Evolutionary conservation across 2,329 filamentous ascomycete genomes (phyloP), one percentile per base, ranked within the genome.

Genomic region (Dactylellina cionopaga): DNA sequence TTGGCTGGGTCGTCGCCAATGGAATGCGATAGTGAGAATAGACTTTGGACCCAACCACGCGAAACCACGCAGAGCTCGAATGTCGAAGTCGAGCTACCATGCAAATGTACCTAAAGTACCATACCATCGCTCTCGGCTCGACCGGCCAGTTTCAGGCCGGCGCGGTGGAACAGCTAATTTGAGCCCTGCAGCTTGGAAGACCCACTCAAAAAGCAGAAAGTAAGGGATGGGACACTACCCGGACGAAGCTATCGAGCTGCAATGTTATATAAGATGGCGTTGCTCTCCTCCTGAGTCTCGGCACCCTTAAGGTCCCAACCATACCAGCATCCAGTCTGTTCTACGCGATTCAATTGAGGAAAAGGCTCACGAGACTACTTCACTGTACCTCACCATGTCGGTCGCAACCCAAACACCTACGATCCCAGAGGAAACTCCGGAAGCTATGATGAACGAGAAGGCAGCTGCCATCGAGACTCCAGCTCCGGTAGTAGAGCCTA

Each of bases 381-480:
- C 15, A 13, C 37, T 41, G 15, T 22, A 44, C 13, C 25, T 33
- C 43, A 56, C 29, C 31, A 72, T 72, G 68, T 64, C 68, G 39
- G 59, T 46, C 27, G 68, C 44, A 22, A 46, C 65, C 52, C 27
- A 63, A 33, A 31, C 41, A 52, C 39, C 65, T 44, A 41, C 65
- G 15, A 52, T 63, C 49, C 22, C 46, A 10, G 56, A 63, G 49
- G 56, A 56, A 33, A 35, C 27, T 29, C 65, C 52, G 29, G 66
- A 71, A 33, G 52, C 55, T 24, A 72, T 72, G 60, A n/a, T n/a
- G 24, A 58, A 64, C 68, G 68, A 72, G 47, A 72, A 72, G 55
- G 43, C 52, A 10, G 39, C 56, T 25, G 49, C 60, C 4, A 19
- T 56, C 15, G 60, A 65, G 47, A 59, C 19, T 33, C 10, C 60